Evolutionary conservation across 179 eudicot genomes (phyloP), one percentile per base, ranked within the genome.

Genomic region (Gypsophila paniculata): DNA sequence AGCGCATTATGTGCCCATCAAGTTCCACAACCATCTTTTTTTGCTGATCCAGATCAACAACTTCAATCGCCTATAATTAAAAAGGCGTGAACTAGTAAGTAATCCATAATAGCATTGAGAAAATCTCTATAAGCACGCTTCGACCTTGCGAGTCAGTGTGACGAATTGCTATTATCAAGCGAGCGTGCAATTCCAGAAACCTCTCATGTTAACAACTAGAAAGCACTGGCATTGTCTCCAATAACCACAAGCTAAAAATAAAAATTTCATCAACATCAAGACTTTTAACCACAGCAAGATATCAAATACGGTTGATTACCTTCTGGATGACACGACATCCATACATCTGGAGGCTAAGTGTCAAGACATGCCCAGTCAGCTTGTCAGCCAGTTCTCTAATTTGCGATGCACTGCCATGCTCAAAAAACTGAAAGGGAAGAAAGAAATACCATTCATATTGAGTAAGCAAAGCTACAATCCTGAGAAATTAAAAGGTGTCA

Each of bases 1-100:
- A 95, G 68, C 99, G 96, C 97, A 92, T 91, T 8, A 95, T 70
- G 53, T 95, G 88, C 65, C 99, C 97, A 80, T 95, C 99, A 52
- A 95, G 89, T 87, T 95, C 99, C 34, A 82, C 86, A 78, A 95
- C 99, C 99, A 95, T 92, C 86, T 86, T 85, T 77, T 85, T 92
- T 82, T 92, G 93, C 81, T 90, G 97, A 78, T 95, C 99, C 75
- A 89, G 83, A 77, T 87, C 93, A 61, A 95, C 99, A 74, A 95
- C 99, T 85, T 95, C 99, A 69, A 95, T 89, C 14, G 99, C 99
- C 99, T 95, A 75, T 64, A 44, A 72, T 42, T 29, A 7, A 65
- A 29, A 46, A 69, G 19, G 66, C n/a, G 49, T 7, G 38, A n/a
- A 44, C 15, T 15, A 68, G 38, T 68, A n/a, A 25, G 68, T 23